Conservation (phyloP, 78 protist genomes). For the Paratrimastix pyriformis region DNA sequence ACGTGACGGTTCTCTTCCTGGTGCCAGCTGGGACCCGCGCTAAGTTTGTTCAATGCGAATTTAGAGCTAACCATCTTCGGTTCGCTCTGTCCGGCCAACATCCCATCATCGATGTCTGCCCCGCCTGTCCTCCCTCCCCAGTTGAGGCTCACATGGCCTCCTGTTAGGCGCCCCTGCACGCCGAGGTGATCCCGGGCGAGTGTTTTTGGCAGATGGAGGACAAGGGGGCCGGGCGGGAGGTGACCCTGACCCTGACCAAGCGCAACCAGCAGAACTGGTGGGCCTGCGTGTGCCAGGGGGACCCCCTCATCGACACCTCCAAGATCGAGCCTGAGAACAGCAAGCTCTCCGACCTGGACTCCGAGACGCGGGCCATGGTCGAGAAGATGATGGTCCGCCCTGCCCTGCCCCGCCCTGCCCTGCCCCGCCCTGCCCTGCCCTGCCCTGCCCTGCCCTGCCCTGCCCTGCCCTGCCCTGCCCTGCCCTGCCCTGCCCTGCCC, state of each 20-base stretch:
- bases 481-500: no score
- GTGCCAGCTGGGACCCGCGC: slow-evolving; percentile 33
- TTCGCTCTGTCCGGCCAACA: slow-evolving; percentile 31
- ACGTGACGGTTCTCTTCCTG: slow-evolving; percentile 18
- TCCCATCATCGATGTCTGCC: slow-evolving; percentile 31
- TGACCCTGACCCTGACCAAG: slow-evolving; percentile 29
- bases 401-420: no score
- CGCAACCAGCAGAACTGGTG: slow-evolving; percentile 60
- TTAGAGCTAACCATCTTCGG: background rate
- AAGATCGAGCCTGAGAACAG: slow-evolving; percentile 56
- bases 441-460: no score
- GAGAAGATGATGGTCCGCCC: slow-evolving; percentile 72
- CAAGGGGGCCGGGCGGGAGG: background rate
- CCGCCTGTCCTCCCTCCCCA: no score
- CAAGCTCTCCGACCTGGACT: slow-evolving; percentile 53
- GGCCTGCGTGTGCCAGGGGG: slow-evolving; percentile 35
- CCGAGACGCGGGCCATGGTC: slow-evolving; percentile 49
- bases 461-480: no score
- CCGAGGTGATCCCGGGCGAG: slow-evolving; percentile 26
- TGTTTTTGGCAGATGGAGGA: slow-evolving; percentile 48
- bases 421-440: no score
- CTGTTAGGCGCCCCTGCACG: slow-evolving; percentile 40
- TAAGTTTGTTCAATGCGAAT: background rate
- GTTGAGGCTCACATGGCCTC: no score
- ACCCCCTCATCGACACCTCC: slow-evolving; percentile 36